Conservation (phyloP, 1,139 yeast genomes). For the Hemisphaericaspora xylanilytica region DNA sequence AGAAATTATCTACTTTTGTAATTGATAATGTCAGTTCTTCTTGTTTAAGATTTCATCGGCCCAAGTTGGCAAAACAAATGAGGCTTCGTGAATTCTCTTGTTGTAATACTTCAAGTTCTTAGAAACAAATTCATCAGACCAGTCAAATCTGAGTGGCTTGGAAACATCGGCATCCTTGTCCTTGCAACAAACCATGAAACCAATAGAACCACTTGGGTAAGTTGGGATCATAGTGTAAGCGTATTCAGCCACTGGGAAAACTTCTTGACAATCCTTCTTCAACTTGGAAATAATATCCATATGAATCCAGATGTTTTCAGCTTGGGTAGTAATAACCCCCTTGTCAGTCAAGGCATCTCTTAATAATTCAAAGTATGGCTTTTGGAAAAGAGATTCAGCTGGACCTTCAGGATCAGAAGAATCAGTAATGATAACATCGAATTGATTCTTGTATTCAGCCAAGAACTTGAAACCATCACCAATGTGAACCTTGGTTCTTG, state of each 20-base stretch:
- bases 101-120: conserved; percentile 76
- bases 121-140: conserved; percentile 61
- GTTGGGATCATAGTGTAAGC: conserved; percentile 90
- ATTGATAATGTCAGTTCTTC: conserved; percentile 13
- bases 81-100: conserved; percentile 73
- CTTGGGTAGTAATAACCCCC: conserved; percentile 90
- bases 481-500: conserved; percentile 77
- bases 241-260: conserved; percentile 86
- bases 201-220: conserved; percentile 91
- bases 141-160: conserved; percentile 62
- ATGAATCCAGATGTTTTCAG: conserved; percentile 88
- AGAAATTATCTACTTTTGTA: neutral
- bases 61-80: conserved; percentile 87
- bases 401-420: conserved; percentile 98
- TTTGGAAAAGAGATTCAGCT: conserved; percentile 84
- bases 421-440: conserved; percentile 90
- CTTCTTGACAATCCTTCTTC: conserved; percentile 69
- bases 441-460: conserved; percentile 64
- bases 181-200: conserved; percentile 90
- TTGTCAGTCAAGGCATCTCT: conserved; percentile 76
- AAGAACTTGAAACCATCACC: conserved; percentile 93
- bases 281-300: conserved; percentile 73
- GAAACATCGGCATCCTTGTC: conserved; percentile 60
- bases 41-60: conserved; percentile 50
- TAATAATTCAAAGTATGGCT: conserved; percentile 78